Percentiles rank a stretch among this genome's conserved stretches.
Conservation (phyloP, 2,329 filamentous ascomycete species). For the Aspergillus floridensis region DNA sequence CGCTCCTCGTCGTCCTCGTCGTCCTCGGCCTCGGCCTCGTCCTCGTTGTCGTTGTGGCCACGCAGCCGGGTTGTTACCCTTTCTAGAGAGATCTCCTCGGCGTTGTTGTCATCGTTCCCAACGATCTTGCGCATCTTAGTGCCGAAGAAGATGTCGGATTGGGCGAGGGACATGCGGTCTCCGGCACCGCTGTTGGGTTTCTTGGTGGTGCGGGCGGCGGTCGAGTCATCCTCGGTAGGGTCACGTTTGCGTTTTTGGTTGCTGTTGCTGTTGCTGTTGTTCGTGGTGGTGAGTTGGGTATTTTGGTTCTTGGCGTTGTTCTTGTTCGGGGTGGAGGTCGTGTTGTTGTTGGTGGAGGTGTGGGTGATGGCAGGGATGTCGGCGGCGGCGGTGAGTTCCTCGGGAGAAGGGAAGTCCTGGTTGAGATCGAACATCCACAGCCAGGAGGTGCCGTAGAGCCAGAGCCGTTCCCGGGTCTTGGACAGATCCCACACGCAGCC, state of each 20-base stretch:
- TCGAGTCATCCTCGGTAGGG: constrained; percentile 33
- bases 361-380: constrained; percentile 19
- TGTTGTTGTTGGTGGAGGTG: constrained; percentile 18
- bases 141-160: constrained; percentile 45
- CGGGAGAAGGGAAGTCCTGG: constrained; percentile 58
- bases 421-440: constrained; percentile 88
- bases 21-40: constrained; percentile 32
- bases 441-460: constrained; percentile 84
- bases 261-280: constrained; percentile 6
- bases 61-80: constrained; percentile 19
- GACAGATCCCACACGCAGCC: constrained; percentile 78
- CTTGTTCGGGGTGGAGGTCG: constrained; percentile 9
- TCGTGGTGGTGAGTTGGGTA: constrained; percentile 4
- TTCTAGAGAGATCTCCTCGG: constrained; percentile 36
- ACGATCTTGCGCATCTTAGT: constrained; percentile 50
- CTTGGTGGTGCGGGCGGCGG: constrained; percentile 48
- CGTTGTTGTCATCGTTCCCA: constrained; percentile 37
- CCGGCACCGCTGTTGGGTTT: constrained; percentile 56
- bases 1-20: constrained; percentile 34
- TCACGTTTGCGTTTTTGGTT: constrained; percentile 46
- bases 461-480: constrained; percentile 60
- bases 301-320: constrained; percentile 15
- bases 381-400: constrained; percentile 24
- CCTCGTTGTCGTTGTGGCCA: not conserved
- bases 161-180: constrained; percentile 47